Evolutionary conservation across 2,329 filamentous ascomycete species (phyloP), one percentile per base, ranked within the genome.

Genomic region (Plenodomus biglobosus): DNA sequence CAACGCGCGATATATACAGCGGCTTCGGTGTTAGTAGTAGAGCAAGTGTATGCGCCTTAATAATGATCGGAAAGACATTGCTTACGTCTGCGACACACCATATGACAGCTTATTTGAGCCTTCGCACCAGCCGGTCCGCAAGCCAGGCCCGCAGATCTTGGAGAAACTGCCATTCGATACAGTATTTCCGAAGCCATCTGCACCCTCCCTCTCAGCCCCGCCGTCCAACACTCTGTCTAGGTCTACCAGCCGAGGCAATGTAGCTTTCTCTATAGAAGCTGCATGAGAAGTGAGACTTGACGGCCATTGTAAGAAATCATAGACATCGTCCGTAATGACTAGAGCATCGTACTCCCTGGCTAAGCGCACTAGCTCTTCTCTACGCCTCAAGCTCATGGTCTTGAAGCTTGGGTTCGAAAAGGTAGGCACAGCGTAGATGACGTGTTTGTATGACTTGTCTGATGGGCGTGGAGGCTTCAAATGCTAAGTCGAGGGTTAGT

Each of bases 301-400:
- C 2, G 83, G 80, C 90, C 91, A 96, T 67, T 92, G 88, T 4
- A 97, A 78, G 57, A 92, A 87, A 69, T 97, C 92, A 68, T 99
- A 99, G 8, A 97, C 91, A 69, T 99, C 94, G 73, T 97, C 92
- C 40, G 83, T 83, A 21, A 96, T 79, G 46, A 96, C 73, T n/a
- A 97, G 79, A 6, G 89, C 90, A 68, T 97, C 85, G 68, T 87
- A 84, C 49, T 85, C 78, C 47, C 92, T 81, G 0, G 92, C 92
- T 6, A 96, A 73, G n/a, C 77, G 75, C 19, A 97, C 84, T 3
- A 97, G 79, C 10, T 76, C 76, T 54, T 85, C 75, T 3, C 94
- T 82, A 21, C 87, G 81, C 16, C 73, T 68, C 3, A 90, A 71
- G 13, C 85, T 84, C 85, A 95, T 92, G 2, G 89, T 91, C 64